Evolutionary conservation across 2,329 filamentous ascomycete genomes (phyloP).

Genomic region (Clarireedia monteithiana): DNA sequence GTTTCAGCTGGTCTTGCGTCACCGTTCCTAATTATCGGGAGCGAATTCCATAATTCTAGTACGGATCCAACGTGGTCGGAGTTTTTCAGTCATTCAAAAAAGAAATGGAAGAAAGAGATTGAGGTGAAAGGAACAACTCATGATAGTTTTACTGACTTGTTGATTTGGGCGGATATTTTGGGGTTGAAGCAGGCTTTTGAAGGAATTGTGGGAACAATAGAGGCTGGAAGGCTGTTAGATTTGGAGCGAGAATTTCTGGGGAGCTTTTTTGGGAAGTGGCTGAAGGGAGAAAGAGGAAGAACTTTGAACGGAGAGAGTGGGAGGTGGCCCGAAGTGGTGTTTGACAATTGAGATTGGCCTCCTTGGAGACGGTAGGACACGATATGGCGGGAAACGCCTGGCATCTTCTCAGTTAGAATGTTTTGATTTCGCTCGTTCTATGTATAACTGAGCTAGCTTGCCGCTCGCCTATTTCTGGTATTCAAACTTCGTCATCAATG

Average conservation of each 20-base stretch:
- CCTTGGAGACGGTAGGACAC: too few relatives aligned
- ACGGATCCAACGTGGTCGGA: conserved; percentile 22
- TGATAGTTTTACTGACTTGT: conserved; percentile 28
- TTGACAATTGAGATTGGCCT: not conserved
- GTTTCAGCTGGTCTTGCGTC: conserved; percentile 20
- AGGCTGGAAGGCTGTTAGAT: conserved; percentile 16
- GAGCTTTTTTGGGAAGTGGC: conserved; percentile 17
- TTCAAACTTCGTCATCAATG: conserved; percentile 37
- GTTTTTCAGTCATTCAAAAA: conserved; percentile 19
- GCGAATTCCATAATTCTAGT: conserved; percentile 24
- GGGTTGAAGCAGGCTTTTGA: conserved; percentile 1
- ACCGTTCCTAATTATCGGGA: conserved; percentile 30
- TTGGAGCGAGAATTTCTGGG: conserved; percentile 20
- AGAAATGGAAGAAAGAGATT: conserved; percentile 28
- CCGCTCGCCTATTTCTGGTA: conserved; percentile 25
- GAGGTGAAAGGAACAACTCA: conserved; percentile 26
- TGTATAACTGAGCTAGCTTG: not conserved
- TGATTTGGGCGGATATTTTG: not conserved
- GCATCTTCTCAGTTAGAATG: too few relatives aligned
- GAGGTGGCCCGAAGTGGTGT: conserved; percentile 19
- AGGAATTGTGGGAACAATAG: conserved; percentile 18
- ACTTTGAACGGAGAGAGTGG: conserved; percentile 12
- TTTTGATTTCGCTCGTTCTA: not conserved
- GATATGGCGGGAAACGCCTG: too few relatives aligned
- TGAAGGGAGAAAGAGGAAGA: conserved; percentile 10